Percentiles rank a stretch among this genome's conserved stretches.
Conservation (phyloP, 257 asterid genomes). For the Avicennia marina region DNA sequence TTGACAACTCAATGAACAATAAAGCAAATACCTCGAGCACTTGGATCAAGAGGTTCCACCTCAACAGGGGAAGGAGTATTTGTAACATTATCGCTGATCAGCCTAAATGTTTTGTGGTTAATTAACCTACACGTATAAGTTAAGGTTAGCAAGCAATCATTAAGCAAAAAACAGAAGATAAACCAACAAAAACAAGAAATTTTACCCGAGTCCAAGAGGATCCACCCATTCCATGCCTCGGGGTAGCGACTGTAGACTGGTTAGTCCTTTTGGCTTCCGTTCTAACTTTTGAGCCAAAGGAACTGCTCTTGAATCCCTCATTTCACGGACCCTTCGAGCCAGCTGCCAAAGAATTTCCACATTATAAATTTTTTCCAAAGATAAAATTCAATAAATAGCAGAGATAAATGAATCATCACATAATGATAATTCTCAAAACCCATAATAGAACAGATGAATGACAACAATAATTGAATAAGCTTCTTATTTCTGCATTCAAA, state of each 20-base stretch:
- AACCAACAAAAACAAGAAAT: constrained; percentile 4
- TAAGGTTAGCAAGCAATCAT: constrained; percentile 19
- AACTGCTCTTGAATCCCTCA: constrained; percentile 88
- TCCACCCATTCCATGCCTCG: constrained; percentile 99
- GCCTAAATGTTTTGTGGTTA: constrained; percentile 78
- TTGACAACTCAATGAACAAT: constrained; percentile 14
- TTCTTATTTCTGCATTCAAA: no score
- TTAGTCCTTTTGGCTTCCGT: constrained; percentile 70
- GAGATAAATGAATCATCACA: constrained; percentile 2
- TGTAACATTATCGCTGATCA: constrained; percentile 74
- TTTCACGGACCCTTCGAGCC: constrained; percentile 84
- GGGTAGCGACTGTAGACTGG: constrained; percentile 73
- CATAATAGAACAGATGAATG: neutral
- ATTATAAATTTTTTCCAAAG: constrained; percentile 7
- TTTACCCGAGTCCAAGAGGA: constrained; percentile 97
- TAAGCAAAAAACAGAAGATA: constrained; percentile 7
- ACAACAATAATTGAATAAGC: constrained; percentile 7
- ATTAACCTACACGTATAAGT: constrained; percentile 60
- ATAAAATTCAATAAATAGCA: constrained; percentile 3
- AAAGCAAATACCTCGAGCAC: constrained; percentile 62
- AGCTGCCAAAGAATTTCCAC: constrained; percentile 51
- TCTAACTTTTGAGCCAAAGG: constrained; percentile 57
- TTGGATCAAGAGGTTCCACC: constrained; percentile 74
- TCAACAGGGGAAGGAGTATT: constrained; percentile 49
- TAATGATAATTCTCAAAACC: neutral